Percentiles rank a stretch among this genome's conserved stretches.
Evolutionary conservation across 2,329 filamentous ascomycete genomes (phyloP).

Genomic region (Aspergillus bombycis): DNA sequence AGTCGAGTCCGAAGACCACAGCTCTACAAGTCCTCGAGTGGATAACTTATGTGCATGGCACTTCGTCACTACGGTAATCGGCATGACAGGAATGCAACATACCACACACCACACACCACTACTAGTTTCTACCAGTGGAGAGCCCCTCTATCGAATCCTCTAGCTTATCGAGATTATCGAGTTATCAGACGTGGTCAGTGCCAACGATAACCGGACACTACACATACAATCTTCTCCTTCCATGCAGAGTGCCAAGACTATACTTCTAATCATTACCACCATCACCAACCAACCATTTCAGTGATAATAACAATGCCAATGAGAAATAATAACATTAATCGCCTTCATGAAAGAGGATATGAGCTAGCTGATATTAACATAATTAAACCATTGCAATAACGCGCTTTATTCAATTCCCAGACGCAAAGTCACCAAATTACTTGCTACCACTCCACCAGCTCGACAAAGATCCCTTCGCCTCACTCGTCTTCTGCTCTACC

Average conservation of each 20-base stretch:
- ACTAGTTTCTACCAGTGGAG: background rate
- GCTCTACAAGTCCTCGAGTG: background rate
- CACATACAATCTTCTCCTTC: background rate
- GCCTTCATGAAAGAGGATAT: background rate
- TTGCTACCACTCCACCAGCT: constrained; percentile 73
- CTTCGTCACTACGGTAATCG: constrained; percentile 21
- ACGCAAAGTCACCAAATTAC: constrained; percentile 5
- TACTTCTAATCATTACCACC: background rate
- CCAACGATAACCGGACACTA: background rate
- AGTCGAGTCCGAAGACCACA: background rate
- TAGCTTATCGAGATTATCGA: background rate
- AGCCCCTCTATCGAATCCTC: background rate
- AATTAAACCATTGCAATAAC: background rate
- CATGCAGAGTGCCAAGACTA: background rate
- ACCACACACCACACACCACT: constrained; percentile 8
- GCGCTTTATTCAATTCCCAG: background rate
- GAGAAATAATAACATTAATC: background rate
- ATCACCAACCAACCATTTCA: background rate
- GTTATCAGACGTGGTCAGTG: background rate
- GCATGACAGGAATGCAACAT: constrained; percentile 16
- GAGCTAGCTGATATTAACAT: constrained; percentile 1
- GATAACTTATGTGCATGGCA: background rate
- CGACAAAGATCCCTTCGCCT: constrained; percentile 82
- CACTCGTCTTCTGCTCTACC: constrained; percentile 74
- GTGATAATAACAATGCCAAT: background rate